phyloP scores from a whole-genome alignment of 1,284 basidiomycete species.

The Fistulina hepatica region DNA sequence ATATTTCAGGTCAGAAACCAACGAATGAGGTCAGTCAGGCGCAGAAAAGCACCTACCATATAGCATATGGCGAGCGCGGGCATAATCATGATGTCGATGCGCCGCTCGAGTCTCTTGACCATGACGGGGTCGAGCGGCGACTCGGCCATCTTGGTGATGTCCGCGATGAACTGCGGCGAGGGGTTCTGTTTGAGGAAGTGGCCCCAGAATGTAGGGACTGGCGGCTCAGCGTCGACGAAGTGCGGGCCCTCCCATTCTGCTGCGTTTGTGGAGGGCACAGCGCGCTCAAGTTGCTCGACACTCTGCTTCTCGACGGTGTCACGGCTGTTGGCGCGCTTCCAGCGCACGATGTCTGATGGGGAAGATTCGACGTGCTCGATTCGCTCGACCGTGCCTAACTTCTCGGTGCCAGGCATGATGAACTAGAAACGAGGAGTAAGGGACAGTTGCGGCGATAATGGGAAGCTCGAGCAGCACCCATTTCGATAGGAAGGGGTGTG shows the following conservation, averaged over 20 bases:
- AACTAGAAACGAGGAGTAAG: too few species aligned
- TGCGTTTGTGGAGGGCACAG: constrained; percentile 5
- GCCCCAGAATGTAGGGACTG: constrained; percentile 13
- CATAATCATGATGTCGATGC: constrained; percentile 26
- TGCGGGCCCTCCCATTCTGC: constrained; percentile 9
- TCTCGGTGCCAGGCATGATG: too few species aligned
- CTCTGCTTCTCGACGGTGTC: constrained; percentile 6
- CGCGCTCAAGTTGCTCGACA: constrained; percentile 5
- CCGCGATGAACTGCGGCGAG: constrained; percentile 23
- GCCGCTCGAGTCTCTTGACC: constrained; percentile 27
- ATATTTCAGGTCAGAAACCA: too few species aligned
- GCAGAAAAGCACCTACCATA: constrained; percentile 16
- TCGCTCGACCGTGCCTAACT: too few species aligned
- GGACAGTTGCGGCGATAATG: too few species aligned
- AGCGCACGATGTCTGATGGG: too few species aligned
- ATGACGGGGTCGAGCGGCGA: constrained; percentile 21
- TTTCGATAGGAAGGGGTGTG: too few species aligned
- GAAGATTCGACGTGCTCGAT: too few species aligned
- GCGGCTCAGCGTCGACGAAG: constrained; percentile 8
- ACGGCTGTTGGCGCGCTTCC: too few species aligned
- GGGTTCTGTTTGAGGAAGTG: constrained; percentile 26
- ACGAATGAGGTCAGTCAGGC: constrained; percentile 1
- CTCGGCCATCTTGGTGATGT: constrained; percentile 24
- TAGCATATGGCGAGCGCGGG: constrained; percentile 30
- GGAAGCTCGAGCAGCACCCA: too few species aligned